A percentile compares a stretch with the other conserved stretches of the same genome.
Evolutionary conservation across 2,329 filamentous ascomycete species (phyloP).

Genomic region (Colletotrichum sp.): DNA sequence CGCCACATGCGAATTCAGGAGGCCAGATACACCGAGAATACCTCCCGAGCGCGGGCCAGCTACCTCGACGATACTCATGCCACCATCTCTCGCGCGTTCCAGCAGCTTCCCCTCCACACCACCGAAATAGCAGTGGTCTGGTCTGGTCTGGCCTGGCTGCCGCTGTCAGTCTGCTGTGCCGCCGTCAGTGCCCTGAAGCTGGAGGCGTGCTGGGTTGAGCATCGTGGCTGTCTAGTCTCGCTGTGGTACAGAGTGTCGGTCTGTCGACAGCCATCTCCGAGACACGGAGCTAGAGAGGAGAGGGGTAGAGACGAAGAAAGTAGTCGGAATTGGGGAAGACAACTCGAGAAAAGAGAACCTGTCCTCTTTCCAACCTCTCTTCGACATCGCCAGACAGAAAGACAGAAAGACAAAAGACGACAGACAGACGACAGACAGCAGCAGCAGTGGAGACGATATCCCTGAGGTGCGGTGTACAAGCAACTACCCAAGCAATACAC

Average conservation of each 20-base stretch:
- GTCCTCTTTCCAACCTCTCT: not conserved
- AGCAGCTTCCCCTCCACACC: constrained; percentile 2
- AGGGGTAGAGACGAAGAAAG: not conserved
- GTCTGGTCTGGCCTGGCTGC: not conserved
- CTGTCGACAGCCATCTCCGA: not conserved
- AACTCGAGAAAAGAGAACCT: not conserved
- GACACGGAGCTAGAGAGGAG: not conserved
- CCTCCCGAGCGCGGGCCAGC: not conserved
- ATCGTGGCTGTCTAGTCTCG: not conserved
- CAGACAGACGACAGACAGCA: not conserved
- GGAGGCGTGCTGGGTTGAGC: not conserved
- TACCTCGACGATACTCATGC: not conserved
- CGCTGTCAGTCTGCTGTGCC: not conserved
- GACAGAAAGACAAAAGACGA: not conserved
- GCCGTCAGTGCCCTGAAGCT: not conserved
- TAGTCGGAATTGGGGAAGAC: not conserved
- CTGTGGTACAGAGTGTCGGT: not conserved
- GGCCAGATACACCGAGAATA: constrained; percentile 15
- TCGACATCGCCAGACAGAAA: not conserved
- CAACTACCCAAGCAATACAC: constrained; percentile 1
- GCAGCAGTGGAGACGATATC: not conserved
- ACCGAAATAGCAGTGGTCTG: not conserved
- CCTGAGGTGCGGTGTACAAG: constrained; percentile 4
- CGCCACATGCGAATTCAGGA: accelerated
- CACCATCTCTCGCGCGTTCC: not conserved